Evolutionary conservation across 2,329 filamentous ascomycete genomes (phyloP).

Genomic region (Stemphylium beticola): DNA sequence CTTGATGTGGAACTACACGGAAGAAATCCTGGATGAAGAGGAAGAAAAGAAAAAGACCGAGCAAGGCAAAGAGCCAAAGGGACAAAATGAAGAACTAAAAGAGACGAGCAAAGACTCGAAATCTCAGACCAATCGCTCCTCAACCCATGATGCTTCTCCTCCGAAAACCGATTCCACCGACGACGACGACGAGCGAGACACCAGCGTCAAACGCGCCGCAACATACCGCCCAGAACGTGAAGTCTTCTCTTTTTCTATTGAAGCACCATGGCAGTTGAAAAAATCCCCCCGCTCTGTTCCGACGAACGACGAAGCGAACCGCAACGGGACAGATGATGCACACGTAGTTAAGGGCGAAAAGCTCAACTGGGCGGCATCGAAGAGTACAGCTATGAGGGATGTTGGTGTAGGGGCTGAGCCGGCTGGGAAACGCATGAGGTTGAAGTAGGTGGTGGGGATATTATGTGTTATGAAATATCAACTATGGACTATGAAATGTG

Average conservation of each 20-base stretch:
- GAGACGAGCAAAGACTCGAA: slow-evolving; percentile 11
- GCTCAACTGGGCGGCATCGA: slow-evolving; percentile 26
- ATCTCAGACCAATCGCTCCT: slow-evolving; percentile 22
- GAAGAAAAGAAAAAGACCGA: slow-evolving; percentile 13
- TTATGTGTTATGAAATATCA: too few species aligned
- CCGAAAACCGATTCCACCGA: slow-evolving; percentile 20
- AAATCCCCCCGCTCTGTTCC: slow-evolving; percentile 15
- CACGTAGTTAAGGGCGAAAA: slow-evolving; percentile 12
- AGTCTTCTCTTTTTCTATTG: slow-evolving; percentile 46
- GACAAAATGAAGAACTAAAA: not conserved
- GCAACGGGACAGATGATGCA: not conserved
- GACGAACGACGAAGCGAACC: not conserved
- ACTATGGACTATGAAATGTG: too few species aligned
- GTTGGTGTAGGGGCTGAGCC: slow-evolving; percentile 16
- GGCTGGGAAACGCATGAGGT: slow-evolving; percentile 31
- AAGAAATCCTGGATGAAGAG: slow-evolving; percentile 58
- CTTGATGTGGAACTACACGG: slow-evolving; percentile 82
- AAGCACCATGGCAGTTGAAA: slow-evolving; percentile 40
- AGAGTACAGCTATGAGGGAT: not conserved
- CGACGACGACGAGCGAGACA: slow-evolving; percentile 10
- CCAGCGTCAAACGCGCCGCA: slow-evolving; percentile 20
- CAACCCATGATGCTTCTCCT: not conserved
- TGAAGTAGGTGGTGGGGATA: slow-evolving; percentile 18
- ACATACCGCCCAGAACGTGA: slow-evolving; percentile 33
- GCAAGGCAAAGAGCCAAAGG: slow-evolving; percentile 9